phyloP scores from a whole-genome alignment of 129 eudicot species.

The Mikania micrantha region DNA sequence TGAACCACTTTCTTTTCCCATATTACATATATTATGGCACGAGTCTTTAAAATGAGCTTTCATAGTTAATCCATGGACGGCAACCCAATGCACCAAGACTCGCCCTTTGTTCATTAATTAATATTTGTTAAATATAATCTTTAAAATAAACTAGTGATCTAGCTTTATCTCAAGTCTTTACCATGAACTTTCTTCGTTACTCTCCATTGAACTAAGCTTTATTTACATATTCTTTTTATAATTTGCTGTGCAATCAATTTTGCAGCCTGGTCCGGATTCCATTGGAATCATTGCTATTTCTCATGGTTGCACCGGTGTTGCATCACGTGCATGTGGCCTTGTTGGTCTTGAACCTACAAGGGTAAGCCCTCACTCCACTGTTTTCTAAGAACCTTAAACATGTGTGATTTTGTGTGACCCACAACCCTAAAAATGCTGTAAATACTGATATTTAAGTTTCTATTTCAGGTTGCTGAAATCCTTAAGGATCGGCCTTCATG shows the following conservation, averaged over 20 bases:
- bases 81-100: neutral
- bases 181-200: neutral
- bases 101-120: neutral
- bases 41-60: no score
- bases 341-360: conserved; percentile 90
- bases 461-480: conserved; percentile 73
- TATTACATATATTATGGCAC: no score
- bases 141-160: neutral
- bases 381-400: neutral
- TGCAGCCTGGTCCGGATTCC: conserved; percentile 99
- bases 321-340: conserved; percentile 98
- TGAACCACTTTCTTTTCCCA: neutral
- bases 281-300: conserved; percentile 98
- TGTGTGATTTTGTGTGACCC: conserved; percentile 3
- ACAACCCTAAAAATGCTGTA: neutral
- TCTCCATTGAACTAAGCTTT: neutral
- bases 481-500: conserved; percentile 91
- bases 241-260: conserved; percentile 5
- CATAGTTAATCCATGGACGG: neutral
- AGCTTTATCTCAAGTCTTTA: conserved; percentile 13
- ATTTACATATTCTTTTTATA: neutral
- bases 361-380: conserved; percentile 31
- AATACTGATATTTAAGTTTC: neutral
- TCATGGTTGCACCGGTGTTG: conserved; percentile 95
- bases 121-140: neutral